Base-by-base conservation (phyloP, 78 protist genomes). In the Bigelowiella natans region DNA sequence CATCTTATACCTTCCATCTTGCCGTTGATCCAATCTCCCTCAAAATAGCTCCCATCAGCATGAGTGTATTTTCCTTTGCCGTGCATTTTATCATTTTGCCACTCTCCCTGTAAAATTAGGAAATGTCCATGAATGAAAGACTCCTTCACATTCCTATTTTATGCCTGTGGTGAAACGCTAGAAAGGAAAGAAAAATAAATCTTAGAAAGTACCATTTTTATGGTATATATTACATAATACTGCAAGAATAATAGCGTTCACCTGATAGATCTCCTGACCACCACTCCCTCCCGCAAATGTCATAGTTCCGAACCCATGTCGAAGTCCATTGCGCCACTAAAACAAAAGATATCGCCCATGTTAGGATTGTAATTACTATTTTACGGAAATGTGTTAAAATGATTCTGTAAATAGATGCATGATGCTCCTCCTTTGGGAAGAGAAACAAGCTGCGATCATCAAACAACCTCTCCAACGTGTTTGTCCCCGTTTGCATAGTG, bases 11-110 rank as follows among this genome's bases (percentile, higher is more conserved):
- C 86, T 7, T 83, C 38, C 86, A 83, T 83, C 86, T 83, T 83
- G 86, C 86, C 86, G 11, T 83, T 34, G 39, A 30, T 26, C 86
- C 86, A 83, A 3, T 83, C 86, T 2, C 86, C 86, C 11, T 83
- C 38, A 34, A 31, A 83, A 26, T 31, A 7, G 31, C 29, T 28
- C 11, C 86, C 86, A 34, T 83, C 86, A 28, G 86, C 86, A 28
- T 83, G 29, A 18, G 86, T 83, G 86, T 30, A 83, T 28, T 83
- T 83, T 26, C 86, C 86, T 83, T 83, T 83, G 37, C 86, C 86
- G 11, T 83, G 86, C 86, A 83, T 83, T 34, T 83, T 83, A 34
- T 83, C 86, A 34, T 7, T 28, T 34, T 83, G 86, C 86, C 86
- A 83, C 11, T 83, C 11, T 18, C 86, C 86, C 86, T 83, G 28